Base-by-base conservation (phyloP, 192 early-diverging fungal genomes). In the Linnemannia hyalina region DNA sequence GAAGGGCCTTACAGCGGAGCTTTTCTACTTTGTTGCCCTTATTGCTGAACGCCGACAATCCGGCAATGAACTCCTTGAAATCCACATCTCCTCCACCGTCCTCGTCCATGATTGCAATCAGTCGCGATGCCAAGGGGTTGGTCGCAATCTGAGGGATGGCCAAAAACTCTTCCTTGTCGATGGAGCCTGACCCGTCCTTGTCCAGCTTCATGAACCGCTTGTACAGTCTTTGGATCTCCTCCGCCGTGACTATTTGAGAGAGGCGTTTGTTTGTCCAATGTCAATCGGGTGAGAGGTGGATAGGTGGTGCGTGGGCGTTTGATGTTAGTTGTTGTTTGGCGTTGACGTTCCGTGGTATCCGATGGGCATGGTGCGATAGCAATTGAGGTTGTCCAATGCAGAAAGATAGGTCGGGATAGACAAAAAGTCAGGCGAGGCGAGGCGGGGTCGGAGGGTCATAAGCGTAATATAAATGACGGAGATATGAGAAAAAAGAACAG, bases 21-120 rank as follows among this genome's bases (percentile, higher is more conserved):
- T 99, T 99, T 81, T 98, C 97, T 72, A 95, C 91, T 91, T 97
- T 96, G 77, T 97, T 97, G 69, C 99, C 97, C 77, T 98, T 97
- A 55, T 95, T 94, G 70, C 96, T 97, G 81, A 99, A 99, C 1
- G 96, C 97, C 82, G 95, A 96, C 74, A 99, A 88, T 1, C 98
- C 99, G 13, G 92, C 93, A 76, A 99, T 97, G 86, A 99, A 99
- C 91, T 99, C 98, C 80, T 97, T 97, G 90, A 99, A 99, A 88
- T 99, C 98, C 1, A 99, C 96, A 88, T 99, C 98, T 69, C 99
- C 99, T 60, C 96, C 96, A 71, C 98, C 99, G 89, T 99, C 99
- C 52, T 94, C 94, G 89, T 99, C 99, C 83, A 99, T 98, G 78
- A 99, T 98, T 82, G 96, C 96, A 88, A 99, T 96, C 79, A 99